Percentiles rank a stretch among this genome's conserved stretches.
phyloP scores from a whole-genome alignment of 2,329 filamentous ascomycete species.

The Sclerotinia glacialis region DNA sequence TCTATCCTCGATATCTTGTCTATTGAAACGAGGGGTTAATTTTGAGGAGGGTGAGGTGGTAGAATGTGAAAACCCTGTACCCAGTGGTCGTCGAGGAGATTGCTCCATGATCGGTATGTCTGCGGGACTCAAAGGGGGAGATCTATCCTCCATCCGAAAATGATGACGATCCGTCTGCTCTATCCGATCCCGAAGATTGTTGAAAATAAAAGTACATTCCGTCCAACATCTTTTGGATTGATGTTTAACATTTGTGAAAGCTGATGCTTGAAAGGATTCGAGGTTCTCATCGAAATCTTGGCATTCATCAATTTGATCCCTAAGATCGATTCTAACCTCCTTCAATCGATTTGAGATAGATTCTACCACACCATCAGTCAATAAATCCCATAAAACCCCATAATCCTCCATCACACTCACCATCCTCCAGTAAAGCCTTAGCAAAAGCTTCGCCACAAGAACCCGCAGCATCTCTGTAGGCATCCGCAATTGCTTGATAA shows the following conservation, averaged over 20 bases:
- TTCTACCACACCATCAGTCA: constrained; percentile 27
- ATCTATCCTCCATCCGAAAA: constrained; percentile 21
- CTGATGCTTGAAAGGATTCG: constrained; percentile 30
- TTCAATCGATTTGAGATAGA: constrained; percentile 32
- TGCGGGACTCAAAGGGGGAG: constrained; percentile 16
- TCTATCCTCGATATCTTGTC: constrained; percentile 4
- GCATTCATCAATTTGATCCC: constrained; percentile 35
- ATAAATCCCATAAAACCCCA: background rate
- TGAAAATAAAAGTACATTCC: constrained; percentile 34
- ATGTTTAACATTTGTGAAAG: constrained; percentile 30
- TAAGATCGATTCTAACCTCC: constrained; percentile 34
- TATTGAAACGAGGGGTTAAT: background rate
- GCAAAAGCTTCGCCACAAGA: constrained; percentile 33
- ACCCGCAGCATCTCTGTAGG: constrained; percentile 31
- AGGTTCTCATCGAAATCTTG: constrained; percentile 36
- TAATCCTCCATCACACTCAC: constrained; percentile 26
- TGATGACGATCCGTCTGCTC: constrained; percentile 20
- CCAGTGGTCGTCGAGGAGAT: background rate
- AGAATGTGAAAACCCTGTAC: background rate
- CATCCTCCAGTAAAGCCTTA: constrained; percentile 33
- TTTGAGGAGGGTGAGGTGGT: background rate
- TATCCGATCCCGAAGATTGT: constrained; percentile 28
- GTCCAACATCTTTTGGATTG: constrained; percentile 32
- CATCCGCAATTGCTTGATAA: constrained; percentile 31
- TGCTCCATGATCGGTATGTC: constrained; percentile 10